Conservation (phyloP, 441 rosid genomes). For the Jatropha podagrica region DNA sequence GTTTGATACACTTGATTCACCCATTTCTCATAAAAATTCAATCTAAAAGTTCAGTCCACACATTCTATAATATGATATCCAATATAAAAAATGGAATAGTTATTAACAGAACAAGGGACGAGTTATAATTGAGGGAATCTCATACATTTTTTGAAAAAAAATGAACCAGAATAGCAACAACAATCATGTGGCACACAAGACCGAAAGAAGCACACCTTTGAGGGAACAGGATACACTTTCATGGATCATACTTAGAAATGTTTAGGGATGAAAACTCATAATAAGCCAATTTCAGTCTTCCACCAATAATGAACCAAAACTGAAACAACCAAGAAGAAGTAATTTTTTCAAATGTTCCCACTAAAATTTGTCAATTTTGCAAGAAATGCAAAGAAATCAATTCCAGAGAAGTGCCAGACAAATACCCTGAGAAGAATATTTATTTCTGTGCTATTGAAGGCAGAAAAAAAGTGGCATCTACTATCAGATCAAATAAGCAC, state of each 20-base stretch:
- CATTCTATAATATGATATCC: neutral
- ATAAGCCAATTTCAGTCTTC: neutral
- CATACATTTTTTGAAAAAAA: neutral
- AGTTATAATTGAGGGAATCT: neutral
- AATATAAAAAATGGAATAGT: neutral
- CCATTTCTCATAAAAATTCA: neutral
- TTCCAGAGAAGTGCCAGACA: neutral
- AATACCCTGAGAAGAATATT: neutral
- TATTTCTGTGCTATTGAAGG: no score
- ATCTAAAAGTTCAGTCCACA: neutral
- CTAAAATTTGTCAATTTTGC: neutral
- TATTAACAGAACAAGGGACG: neutral
- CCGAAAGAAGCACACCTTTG: neutral
- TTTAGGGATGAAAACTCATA: neutral
- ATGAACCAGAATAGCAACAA: neutral
- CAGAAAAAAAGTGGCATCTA: neutral
- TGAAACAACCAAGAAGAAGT: neutral
- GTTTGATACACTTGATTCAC: neutral
- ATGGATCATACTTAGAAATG: neutral
- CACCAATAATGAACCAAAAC: neutral
- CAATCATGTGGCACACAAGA: neutral
- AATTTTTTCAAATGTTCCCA: neutral
- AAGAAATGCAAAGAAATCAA: slow-evolving; percentile 6
- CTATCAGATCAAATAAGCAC: neutral
- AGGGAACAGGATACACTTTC: neutral